Conservation (phyloP, 2,329 filamentous ascomycete genomes). For the Fusarium bulbicola region DNA sequence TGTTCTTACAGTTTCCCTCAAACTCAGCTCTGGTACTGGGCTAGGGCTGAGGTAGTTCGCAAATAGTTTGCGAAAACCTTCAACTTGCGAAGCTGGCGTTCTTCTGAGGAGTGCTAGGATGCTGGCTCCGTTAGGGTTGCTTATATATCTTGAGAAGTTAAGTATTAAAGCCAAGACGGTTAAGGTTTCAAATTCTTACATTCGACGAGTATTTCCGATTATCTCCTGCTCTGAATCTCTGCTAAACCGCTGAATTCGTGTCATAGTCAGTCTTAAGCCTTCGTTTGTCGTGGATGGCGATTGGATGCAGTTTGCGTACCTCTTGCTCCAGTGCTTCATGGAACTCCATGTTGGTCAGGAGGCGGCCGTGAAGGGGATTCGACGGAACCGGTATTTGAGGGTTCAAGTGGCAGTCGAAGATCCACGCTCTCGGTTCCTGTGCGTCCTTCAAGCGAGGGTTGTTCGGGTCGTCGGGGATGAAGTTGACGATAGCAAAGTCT, state of each 20-base stretch:
- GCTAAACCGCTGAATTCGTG: fast-evolving
- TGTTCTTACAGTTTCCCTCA: background rate
- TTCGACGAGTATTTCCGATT: fast-evolving
- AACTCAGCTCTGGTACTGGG: background rate
- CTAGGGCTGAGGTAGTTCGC: fast-evolving
- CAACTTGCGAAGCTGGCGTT: background rate
- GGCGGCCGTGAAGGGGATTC: fast-evolving
- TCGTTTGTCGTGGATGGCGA: fast-evolving
- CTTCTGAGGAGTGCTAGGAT: background rate
- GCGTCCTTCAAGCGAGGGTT: fast-evolving
- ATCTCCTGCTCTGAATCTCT: background rate
- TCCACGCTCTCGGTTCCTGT: background rate
- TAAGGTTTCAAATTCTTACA: background rate
- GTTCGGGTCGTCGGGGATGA: fast-evolving
- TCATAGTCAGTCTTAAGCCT: fast-evolving
- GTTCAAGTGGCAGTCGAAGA: fast-evolving
- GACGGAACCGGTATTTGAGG: background rate
- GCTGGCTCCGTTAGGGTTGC: background rate
- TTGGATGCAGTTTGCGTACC: fast-evolving
- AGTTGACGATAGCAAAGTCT: background rate
- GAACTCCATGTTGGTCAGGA: background rate
- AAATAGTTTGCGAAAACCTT: background rate
- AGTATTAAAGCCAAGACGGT: background rate
- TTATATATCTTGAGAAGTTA: fast-evolving
- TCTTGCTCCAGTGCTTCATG: fast-evolving